Conservation (phyloP, 352 stramenopile species). For the Globisporangium echinulatum region DNA sequence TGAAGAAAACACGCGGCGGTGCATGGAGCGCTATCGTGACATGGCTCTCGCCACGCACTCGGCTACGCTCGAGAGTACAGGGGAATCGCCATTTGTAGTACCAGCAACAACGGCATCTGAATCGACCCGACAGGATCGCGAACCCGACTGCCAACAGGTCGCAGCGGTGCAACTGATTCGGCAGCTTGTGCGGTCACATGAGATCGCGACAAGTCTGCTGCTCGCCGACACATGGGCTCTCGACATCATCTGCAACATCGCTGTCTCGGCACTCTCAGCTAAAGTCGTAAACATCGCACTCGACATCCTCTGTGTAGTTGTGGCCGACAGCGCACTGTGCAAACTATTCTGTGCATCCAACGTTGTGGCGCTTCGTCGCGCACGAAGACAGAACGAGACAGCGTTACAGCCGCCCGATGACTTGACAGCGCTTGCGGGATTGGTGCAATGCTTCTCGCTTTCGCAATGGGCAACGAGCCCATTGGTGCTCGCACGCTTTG, state of each 20-base stretch:
- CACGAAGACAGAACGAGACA: neutral
- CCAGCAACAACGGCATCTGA: neutral
- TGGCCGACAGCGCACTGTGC: constrained; percentile 3
- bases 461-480: constrained; percentile 2
- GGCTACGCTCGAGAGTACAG: no score
- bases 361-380: neutral
- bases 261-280: neutral
- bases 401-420: neutral
- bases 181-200: constrained; percentile 1
- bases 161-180: constrained; percentile 4
- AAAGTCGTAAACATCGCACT: constrained; percentile 4
- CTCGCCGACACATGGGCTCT: constrained; percentile 8
- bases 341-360: constrained; percentile 2
- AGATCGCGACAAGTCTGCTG: constrained; percentile 3
- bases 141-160: neutral
- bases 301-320: neutral
- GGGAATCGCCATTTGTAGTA: no score
- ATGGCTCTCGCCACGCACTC: neutral
- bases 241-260: constrained; percentile 7
- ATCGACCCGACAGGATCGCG: neutral
- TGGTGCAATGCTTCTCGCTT: constrained; percentile 5
- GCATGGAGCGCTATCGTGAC: constrained; percentile 4
- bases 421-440: neutral
- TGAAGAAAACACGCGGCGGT: neutral
- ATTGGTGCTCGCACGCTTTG: constrained; percentile 5